Evolutionary conservation across 2,329 filamentous ascomycete genomes (phyloP), one percentile per base, ranked within the genome.

Genomic region (Botrytis aclada): DNA sequence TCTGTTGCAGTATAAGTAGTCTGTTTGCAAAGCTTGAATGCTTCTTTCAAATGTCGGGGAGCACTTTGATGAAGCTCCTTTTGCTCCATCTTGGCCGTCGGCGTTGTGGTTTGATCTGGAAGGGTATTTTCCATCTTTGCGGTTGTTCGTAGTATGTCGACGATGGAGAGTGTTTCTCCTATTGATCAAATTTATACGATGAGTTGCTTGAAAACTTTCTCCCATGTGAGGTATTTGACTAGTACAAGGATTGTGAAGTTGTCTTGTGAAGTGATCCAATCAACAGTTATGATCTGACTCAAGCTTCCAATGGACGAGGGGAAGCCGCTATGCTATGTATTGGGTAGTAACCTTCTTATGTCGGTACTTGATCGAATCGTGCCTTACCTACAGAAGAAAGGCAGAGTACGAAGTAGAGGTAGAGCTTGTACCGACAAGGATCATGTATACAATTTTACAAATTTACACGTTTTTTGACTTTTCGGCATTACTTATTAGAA

Each of bases 51-150:
- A 67, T 85, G 82, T 20, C 90, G 88, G 4, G 94, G 93, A 2
- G 94, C 93, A 77, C 90, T 90, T 81, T 94, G 89, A 81, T 95
- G 89, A 41, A 94, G 91, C 82, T 97, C 92, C 4, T 95, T 84
- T 45, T 74, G 61, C 47, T 66, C 70, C 70, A 72, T 72, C 18
- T 45, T 72, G 12, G 41, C 43, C 43, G 25, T 67, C 25, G 25
- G 18, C n/a, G 37, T 63, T 18, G 16, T 20, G 25, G 37, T 43
- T 61, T 22, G 32, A 61, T 37, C 32, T 37, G 34, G 20, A 34
- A 41, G 12, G 25, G 60, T 10, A 29, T 29, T 29, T 25, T 4
- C 60, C 60, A 62, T 41, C 34, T 29, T 39, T 0, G 25, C 34
- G 8, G 25, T 5, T 62, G 51, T 41, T 37, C 12, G 8, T 37